These are phyloP conservation scores for Papilionanthe hybrid DNA, from an alignment of 116 monocot genomes.

Conservation along the genomic window DNA sequence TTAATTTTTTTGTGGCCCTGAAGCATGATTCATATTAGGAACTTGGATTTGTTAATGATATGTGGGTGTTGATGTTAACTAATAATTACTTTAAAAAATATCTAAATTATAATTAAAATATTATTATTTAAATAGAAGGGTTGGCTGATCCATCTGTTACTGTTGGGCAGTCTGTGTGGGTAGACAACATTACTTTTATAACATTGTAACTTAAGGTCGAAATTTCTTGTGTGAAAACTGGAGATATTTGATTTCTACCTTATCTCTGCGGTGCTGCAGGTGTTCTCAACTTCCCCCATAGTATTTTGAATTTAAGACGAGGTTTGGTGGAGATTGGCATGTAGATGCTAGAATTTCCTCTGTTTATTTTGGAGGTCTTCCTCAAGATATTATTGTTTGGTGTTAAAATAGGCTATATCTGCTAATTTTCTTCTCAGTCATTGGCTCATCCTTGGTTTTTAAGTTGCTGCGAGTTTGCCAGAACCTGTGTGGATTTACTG, in stretches of 20 bases:
- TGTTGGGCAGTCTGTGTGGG: too few species aligned
- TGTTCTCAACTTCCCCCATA: neutral
- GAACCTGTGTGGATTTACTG: neutral
- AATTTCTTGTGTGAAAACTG: neutral
- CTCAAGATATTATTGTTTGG: neutral
- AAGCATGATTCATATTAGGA: too few species aligned
- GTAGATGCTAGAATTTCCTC: neutral
- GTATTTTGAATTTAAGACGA: neutral
- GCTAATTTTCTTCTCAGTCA: neutral
- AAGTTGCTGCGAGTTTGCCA: neutral
- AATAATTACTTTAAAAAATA: too few species aligned
- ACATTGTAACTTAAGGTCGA: neutral
- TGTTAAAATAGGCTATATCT: neutral
- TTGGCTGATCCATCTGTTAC: too few species aligned
- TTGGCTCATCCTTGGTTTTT: too few species aligned
- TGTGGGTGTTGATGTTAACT: too few species aligned
- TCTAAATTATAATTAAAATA: too few species aligned
- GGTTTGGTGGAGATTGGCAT: neutral
- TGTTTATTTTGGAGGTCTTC: neutral
- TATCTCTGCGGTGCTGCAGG: neutral
- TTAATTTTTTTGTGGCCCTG: too few species aligned
- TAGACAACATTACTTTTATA: neutral
- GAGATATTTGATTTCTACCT: neutral
- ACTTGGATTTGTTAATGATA: too few species aligned
- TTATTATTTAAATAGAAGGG: too few species aligned